Conservation (phyloP, 495 filamentous ascomycete species). For the Entonaema liquescens region DNA sequence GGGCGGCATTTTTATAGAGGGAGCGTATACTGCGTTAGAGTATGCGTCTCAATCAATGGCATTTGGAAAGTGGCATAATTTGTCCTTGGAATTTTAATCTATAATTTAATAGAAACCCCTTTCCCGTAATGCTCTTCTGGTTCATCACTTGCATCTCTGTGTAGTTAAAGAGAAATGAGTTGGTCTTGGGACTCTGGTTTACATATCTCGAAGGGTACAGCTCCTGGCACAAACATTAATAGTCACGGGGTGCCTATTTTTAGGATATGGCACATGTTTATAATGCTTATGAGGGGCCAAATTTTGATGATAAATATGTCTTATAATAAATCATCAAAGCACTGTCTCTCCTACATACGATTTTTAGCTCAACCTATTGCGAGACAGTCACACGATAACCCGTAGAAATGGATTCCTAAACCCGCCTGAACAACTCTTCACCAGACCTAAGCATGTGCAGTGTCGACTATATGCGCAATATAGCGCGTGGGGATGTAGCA, state of each 20-base stretch:
- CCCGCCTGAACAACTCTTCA: background rate
- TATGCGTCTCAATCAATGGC: background rate
- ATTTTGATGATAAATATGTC: background rate
- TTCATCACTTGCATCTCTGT: background rate
- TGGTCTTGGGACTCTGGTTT: background rate
- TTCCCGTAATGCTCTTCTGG: background rate
- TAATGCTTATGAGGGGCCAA: background rate
- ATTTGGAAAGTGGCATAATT: slow-evolving; percentile 22
- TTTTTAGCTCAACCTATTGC: background rate
- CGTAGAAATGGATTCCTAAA: background rate
- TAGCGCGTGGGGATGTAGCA: background rate
- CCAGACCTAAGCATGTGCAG: slow-evolving; percentile 2
- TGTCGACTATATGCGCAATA: too few relatives aligned
- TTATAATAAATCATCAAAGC: background rate
- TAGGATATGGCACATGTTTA: background rate
- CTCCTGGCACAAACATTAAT: background rate
- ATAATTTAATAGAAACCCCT: slow-evolving; percentile 5
- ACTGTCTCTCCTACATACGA: background rate
- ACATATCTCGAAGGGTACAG: background rate
- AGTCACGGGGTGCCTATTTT: background rate
- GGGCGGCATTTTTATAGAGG: slow-evolving; percentile 31
- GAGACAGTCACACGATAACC: background rate
- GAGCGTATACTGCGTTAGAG: slow-evolving; percentile 12
- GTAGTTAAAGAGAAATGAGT: background rate
- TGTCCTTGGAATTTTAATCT: slow-evolving; percentile 1